These are phyloP conservation scores for Calocybe indica DNA, from an alignment of 768 basidiomycete species.

Conservation along the genomic window DNA sequence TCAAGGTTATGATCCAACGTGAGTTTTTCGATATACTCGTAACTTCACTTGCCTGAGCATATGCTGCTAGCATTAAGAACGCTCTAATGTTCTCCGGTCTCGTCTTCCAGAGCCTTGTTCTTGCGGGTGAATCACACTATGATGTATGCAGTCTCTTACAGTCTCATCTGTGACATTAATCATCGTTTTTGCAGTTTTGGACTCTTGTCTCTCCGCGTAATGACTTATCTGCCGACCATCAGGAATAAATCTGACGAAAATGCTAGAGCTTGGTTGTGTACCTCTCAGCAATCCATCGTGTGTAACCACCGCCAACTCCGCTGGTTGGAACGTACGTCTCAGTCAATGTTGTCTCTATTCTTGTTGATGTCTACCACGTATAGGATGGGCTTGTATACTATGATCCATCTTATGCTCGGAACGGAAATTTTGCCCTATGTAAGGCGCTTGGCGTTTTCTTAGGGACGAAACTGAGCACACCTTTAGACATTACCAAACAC, in stretches of 20 bases:
- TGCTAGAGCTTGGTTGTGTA: constrained; percentile 30
- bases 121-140: constrained; percentile 30
- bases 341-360: not conserved
- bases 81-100: constrained; percentile 31
- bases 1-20: constrained; percentile 32
- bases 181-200: constrained; percentile 22
- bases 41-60: not conserved
- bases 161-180: not conserved
- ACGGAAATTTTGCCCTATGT: constrained; percentile 32
- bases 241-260: not conserved
- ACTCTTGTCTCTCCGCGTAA: constrained; percentile 30
- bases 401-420: constrained; percentile 30
- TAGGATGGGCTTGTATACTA: constrained; percentile 36
- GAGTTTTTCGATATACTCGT: not conserved
- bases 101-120: constrained; percentile 31
- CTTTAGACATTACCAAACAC: constrained; percentile 28
- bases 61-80: constrained; percentile 24
- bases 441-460: constrained; percentile 1
- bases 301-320: constrained; percentile 26
- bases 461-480: not conserved
- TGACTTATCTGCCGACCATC: constrained; percentile 4
- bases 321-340: constrained; percentile 34
- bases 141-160: constrained; percentile 21
- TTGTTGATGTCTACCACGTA: not conserved
- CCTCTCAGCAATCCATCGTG: constrained; percentile 28